Percentiles rank a stretch among this genome's conserved stretches.
phyloP scores from a whole-genome alignment of 352 stramenopile species.

The Thalassiosira pacifica region DNA sequence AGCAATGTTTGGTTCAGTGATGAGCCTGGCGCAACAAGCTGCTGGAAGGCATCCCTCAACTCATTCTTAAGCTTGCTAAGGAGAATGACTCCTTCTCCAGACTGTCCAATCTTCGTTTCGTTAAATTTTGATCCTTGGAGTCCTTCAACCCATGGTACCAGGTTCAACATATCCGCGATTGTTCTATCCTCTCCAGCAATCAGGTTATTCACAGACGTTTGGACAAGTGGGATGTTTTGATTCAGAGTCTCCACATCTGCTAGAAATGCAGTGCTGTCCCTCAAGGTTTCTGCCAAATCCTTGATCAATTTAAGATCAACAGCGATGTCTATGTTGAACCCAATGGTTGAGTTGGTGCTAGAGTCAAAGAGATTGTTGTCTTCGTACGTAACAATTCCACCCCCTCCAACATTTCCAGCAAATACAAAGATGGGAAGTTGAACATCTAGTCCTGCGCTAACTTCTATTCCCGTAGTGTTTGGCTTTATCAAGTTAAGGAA shows the following conservation, averaged over 20 bases:
- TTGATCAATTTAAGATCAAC: slow-evolving; percentile 8
- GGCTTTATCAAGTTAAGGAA: neutral
- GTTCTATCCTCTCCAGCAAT: neutral
- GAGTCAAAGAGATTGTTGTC: neutral
- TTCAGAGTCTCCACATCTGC: neutral
- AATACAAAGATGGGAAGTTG: neutral
- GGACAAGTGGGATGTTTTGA: neutral
- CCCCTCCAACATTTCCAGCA: neutral
- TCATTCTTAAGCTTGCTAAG: slow-evolving; percentile 37
- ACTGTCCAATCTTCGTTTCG: neutral
- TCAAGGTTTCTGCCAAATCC: neutral
- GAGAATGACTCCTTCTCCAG: slow-evolving; percentile 21
- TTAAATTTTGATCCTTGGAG: too few species aligned
- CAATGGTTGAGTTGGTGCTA: neutral
- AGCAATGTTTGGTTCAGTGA: neutral
- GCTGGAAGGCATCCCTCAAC: slow-evolving; percentile 29
- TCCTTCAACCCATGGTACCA: neutral
- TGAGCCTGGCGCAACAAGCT: slow-evolving; percentile 21
- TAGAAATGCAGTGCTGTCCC: neutral
- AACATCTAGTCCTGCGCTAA: neutral
- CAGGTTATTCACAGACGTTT: neutral
- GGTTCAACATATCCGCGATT: neutral
- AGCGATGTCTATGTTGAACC: neutral
- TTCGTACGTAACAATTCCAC: neutral
- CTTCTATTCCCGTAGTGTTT: neutral